Evolutionary conservation across 1,284 basidiomycete genomes (phyloP).

Genomic region (Phylloporus sp.): DNA sequence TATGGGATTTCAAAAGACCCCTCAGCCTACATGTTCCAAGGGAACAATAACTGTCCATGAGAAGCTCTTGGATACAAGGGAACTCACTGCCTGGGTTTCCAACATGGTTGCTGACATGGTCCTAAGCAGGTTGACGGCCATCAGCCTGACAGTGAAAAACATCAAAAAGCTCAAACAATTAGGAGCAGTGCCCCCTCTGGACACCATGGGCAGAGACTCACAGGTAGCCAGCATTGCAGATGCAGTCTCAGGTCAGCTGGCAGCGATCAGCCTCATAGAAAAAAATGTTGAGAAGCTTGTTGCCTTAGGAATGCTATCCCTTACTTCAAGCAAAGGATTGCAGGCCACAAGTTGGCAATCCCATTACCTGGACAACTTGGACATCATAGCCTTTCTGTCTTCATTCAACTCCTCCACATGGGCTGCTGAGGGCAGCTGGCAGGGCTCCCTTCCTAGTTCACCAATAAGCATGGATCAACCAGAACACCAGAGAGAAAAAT

Average conservation of each 20-base stretch:
- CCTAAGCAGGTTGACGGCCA: background rate
- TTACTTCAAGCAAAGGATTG: background rate
- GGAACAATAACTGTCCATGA: background rate
- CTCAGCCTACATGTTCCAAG: background rate
- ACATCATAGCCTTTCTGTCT: background rate
- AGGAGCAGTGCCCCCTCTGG: background rate
- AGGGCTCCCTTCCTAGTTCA: background rate
- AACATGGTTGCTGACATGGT: background rate
- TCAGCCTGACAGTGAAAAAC: slow-evolving; percentile 3
- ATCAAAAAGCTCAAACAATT: background rate
- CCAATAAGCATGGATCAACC: background rate
- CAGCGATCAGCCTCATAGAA: background rate
- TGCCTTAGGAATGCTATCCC: background rate
- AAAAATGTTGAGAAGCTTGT: background rate
- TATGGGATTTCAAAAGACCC: background rate
- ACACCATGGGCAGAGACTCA: background rate
- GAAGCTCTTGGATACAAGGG: background rate
- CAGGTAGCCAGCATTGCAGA: background rate
- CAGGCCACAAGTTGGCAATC: background rate
- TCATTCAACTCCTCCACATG: background rate
- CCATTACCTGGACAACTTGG: background rate
- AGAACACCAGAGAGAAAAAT: background rate
- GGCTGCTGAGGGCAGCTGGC: background rate
- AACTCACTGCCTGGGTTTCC: slow-evolving; percentile 1
- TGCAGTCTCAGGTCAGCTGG: background rate